Evolutionary conservation across 768 basidiomycete genomes (phyloP).

Genomic region (Suillus americanus): DNA sequence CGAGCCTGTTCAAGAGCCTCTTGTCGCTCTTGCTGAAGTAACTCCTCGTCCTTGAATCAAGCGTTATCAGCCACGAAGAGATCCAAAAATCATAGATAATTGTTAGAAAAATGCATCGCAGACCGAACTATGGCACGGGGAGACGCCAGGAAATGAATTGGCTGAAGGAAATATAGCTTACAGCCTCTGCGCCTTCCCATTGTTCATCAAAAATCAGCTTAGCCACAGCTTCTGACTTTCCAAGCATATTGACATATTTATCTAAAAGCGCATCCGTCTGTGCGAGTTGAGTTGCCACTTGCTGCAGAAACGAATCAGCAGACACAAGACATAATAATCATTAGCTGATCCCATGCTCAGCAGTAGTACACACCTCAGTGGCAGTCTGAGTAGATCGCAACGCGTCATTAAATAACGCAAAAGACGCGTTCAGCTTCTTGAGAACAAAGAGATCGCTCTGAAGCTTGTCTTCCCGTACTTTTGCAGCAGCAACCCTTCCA

Average conservation of each 20-base stretch:
- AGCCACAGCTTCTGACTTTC: constrained; percentile 67
- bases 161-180: constrained; percentile 33
- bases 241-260: constrained; percentile 70
- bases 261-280: constrained; percentile 75
- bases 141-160: not conserved
- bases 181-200: constrained; percentile 74
- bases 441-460: constrained; percentile 73
- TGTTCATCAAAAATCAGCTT: constrained; percentile 73
- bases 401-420: constrained; percentile 68
- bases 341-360: not conserved
- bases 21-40: constrained; percentile 44
- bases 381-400: constrained; percentile 60
- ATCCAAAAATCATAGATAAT: not conserved
- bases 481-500: constrained; percentile 26
- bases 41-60: constrained; percentile 55
- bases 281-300: constrained; percentile 62
- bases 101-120: not conserved
- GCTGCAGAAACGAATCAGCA: constrained; percentile 36
- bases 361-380: constrained; percentile 56
- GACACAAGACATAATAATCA: not conserved
- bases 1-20: constrained; percentile 28
- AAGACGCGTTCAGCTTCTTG: constrained; percentile 69
- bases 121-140: not conserved
- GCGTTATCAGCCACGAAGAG: not conserved
- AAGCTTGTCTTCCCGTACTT: constrained; percentile 66